Evolutionary conservation across 2,329 filamentous ascomycete genomes (phyloP), one percentile per base, ranked within the genome.

Genomic region (Colletotrichum horii): DNA sequence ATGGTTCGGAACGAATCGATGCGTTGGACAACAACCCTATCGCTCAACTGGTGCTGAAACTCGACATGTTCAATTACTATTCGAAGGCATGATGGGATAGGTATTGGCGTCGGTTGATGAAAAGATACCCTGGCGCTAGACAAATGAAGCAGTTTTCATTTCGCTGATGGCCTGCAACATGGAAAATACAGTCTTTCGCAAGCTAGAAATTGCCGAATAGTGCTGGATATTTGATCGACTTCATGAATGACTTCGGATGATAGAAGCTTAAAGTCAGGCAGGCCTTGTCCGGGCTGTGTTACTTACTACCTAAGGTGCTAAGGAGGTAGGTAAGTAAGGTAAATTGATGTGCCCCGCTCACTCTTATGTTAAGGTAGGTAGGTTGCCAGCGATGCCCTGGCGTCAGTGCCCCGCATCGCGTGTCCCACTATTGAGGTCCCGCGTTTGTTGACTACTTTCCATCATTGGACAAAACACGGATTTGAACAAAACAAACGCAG

Each of bases 11-110:
- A 76, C 80, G 78, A 76, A 82, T 84, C 78, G 79, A 26, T 78
- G 30, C 58, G n/a, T 84, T 79, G 64, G 85, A 86, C 70, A 89
- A 90, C 72, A 93, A 92, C 82, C 90, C 92, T 66, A 90, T 96
- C 80, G 91, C 92, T 62, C 91, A 94, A 80, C 86, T 97, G 76
- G 84, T 95, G 67, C 83, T 93, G 75, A 91, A 91, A 80, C 85
- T 96, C 77, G 94, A 96, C 81, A 92, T 95, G 89, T 92, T 89
- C 76, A 88, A 88, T 38, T 94, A 94, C 80, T 95, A 95, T 80
- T 80, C 82, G 30, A 83, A 80, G 58, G 65, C 60, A 48, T 78
- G 58, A 69, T 34, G 43, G 14, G 32, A 30, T 26, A 38, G 26
- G 14, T 9, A 48, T 52, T 26, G 26, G 22, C 19, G 61, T 34